A percentile compares a stretch with the other conserved stretches of the same genome.
phyloP scores from a whole-genome alignment of 345 rosid genomes.

The Gossypium longicalyx region DNA sequence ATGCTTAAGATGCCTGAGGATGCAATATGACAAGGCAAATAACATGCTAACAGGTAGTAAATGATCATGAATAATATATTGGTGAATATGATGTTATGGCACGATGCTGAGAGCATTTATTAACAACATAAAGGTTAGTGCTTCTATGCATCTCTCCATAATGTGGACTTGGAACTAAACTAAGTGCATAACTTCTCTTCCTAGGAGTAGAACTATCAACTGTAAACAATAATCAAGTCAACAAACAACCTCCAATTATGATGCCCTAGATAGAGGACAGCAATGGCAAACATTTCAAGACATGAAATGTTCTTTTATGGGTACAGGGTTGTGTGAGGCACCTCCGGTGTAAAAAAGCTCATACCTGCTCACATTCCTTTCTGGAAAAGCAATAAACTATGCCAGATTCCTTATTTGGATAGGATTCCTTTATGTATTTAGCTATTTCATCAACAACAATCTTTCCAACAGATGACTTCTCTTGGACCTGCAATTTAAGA shows the following conservation, averaged over 20 bases:
- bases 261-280: slow-evolving; percentile 11
- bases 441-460: slow-evolving; percentile 83
- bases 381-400: slow-evolving; percentile 94
- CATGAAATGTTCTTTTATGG: background rate
- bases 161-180: background rate
- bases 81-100: background rate
- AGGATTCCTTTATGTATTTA: slow-evolving; percentile 66
- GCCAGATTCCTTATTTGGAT: slow-evolving; percentile 85
- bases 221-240: background rate
- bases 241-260: background rate
- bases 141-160: background rate
- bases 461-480: slow-evolving; percentile 79
- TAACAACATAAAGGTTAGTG: background rate
- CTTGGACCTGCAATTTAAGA: slow-evolving; percentile 58
- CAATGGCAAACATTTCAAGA: slow-evolving; percentile 12
- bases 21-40: background rate
- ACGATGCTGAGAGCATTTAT: background rate
- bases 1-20: background rate
- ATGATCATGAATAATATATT: background rate
- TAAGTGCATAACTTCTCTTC: background rate
- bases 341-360: background rate
- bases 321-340: background rate
- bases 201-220: background rate
- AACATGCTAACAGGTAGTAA: background rate
- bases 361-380: slow-evolving; percentile 95